phyloP scores from a whole-genome alignment of 768 basidiomycete genomes.

The Serendipita indica region DNA sequence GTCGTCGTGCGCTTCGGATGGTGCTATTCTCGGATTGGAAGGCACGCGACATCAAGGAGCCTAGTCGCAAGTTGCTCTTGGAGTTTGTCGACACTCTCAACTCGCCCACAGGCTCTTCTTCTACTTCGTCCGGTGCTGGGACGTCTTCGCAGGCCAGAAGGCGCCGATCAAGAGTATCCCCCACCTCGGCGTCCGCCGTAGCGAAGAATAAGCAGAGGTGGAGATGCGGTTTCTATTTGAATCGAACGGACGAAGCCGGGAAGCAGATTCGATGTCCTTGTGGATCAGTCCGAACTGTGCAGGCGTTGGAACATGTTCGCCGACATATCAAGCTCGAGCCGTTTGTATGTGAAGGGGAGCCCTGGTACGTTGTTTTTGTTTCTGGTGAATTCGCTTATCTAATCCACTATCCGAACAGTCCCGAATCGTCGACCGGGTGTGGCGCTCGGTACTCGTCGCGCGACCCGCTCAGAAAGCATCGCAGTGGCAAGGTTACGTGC shows the following conservation, averaged over 20 bases:
- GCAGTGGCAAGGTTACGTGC: neutral
- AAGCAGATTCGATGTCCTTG: neutral
- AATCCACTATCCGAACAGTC: neutral
- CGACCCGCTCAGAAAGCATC: constrained; percentile 6
- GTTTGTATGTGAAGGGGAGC: neutral
- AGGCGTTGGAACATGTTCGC: constrained; percentile 1
- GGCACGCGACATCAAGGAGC: neutral
- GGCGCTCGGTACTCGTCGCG: neutral
- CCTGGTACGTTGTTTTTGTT: neutral
- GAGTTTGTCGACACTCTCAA: too few species aligned
- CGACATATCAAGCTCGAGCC: constrained; percentile 5
- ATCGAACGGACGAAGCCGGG: neutral
- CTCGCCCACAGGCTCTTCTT: too few species aligned
- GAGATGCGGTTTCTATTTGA: neutral
- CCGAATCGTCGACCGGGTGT: neutral
- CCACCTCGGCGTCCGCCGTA: too few species aligned
- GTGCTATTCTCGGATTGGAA: neutral
- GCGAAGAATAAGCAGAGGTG: neutral
- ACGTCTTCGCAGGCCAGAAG: too few species aligned
- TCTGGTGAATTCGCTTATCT: neutral
- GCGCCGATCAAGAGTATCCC: too few species aligned
- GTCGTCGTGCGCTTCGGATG: neutral
- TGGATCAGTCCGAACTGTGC: neutral
- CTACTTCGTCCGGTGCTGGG: too few species aligned
- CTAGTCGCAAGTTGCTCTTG: neutral